Conservation (phyloP, 169 alveolate genomes). For the Plasmodium malariae region DNA sequence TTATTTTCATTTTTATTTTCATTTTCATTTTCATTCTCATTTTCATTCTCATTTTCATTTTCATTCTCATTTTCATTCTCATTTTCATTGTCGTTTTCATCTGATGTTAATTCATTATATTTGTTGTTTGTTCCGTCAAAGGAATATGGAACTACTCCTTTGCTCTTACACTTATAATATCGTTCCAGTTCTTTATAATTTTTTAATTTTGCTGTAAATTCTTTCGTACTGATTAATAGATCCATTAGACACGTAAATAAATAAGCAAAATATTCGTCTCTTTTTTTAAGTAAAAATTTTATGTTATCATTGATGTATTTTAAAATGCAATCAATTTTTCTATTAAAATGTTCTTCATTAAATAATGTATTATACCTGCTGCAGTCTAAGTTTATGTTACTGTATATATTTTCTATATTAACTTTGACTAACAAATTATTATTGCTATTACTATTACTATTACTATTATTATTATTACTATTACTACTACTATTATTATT, state of each 20-base stretch:
- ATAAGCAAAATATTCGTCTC: slow-evolving; percentile 19
- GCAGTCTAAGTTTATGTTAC: slow-evolving; percentile 9
- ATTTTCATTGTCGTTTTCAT: neutral
- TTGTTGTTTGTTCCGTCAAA: slow-evolving; percentile 3
- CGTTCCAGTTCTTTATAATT: slow-evolving; percentile 15
- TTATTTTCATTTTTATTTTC: neutral
- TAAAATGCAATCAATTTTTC: slow-evolving; percentile 26
- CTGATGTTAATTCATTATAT: neutral
- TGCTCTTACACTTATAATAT: slow-evolving; percentile 12
- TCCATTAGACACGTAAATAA: slow-evolving; percentile 28
- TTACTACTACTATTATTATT: neutral
- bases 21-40: neutral
- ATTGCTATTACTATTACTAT: neutral
- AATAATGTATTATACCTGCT: slow-evolving; percentile 32
- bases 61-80: neutral
- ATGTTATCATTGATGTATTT: slow-evolving; percentile 33
- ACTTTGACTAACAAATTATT: slow-evolving; percentile 7
- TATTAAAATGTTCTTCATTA: slow-evolving; percentile 18
- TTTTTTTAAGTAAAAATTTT: slow-evolving; percentile 3
- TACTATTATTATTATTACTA: neutral
- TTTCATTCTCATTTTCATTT: neutral
- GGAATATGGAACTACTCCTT: slow-evolving; percentile 7
- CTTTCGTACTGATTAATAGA: slow-evolving; percentile 19
- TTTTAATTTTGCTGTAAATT: neutral
- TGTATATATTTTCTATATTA: slow-evolving; percentile 10